phyloP scores from a whole-genome alignment of 192 early-diverging fungal species.

The Rhizophagus clarus region DNA sequence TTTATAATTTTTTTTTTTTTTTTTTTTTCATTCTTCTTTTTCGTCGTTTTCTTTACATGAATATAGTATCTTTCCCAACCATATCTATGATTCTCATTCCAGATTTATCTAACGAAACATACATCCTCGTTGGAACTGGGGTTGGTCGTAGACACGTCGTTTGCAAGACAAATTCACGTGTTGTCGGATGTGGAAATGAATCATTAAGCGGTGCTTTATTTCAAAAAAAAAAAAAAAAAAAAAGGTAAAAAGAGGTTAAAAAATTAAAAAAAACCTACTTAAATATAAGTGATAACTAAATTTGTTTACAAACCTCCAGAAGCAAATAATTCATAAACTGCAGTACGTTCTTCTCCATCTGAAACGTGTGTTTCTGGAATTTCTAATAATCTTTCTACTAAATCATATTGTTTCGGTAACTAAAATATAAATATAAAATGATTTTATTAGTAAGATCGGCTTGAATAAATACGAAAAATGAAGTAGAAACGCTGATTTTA shows the following conservation, averaged over 20 bases:
- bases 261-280: not conserved
- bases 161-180: constrained; percentile 58
- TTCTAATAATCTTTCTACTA: constrained; percentile 58
- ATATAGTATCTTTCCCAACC: constrained; percentile 14
- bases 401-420: constrained; percentile 62
- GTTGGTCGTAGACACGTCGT: not conserved
- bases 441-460: too few relatives aligned
- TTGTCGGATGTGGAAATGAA: constrained; percentile 52
- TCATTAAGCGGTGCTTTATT: constrained; percentile 43
- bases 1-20: too few relatives aligned
- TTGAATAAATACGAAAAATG: too few relatives aligned
- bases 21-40: too few relatives aligned
- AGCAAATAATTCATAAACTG: constrained; percentile 60
- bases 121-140: constrained; percentile 11
- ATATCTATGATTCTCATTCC: constrained; percentile 25
- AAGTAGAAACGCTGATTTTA: not conserved
- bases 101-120: constrained; percentile 16
- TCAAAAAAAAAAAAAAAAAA: not conserved
- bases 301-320: constrained; percentile 44
- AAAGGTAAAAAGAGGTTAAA: constrained; percentile 6
- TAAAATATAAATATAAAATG: constrained; percentile 27
- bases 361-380: constrained; percentile 41
- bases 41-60: not conserved
- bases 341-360: constrained; percentile 56
- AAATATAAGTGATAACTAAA: not conserved